Percentiles rank a stretch among this genome's conserved stretches.
phyloP scores from a whole-genome alignment of 179 eudicot genomes.

The Silene noctiflora region DNA sequence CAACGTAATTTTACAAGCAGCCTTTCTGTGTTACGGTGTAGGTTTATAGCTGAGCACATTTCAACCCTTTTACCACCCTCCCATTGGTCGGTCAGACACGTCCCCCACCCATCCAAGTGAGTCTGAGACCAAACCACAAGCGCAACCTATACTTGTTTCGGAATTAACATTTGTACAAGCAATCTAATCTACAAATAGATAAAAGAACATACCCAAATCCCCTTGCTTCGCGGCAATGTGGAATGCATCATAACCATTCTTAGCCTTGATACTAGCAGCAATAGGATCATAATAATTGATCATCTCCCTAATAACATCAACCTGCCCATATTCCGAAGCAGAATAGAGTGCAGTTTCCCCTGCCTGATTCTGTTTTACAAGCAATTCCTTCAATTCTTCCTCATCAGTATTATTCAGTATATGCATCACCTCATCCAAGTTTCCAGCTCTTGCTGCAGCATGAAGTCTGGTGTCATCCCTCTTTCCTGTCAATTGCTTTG shows the following conservation, averaged over 20 bases:
- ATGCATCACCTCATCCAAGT: conserved; percentile 39
- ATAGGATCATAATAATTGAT: conserved; percentile 60
- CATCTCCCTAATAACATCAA: conserved; percentile 65
- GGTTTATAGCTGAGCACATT: no score
- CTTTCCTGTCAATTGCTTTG: conserved; percentile 73
- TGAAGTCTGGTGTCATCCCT: conserved; percentile 80
- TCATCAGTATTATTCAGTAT: conserved; percentile 37
- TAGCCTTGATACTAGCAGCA: conserved; percentile 72
- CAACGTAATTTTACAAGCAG: no score
- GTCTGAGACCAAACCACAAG: no score
- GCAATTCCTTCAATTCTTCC: conserved; percentile 48
- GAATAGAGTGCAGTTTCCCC: conserved; percentile 80
- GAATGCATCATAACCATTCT: conserved; percentile 79
- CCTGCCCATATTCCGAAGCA: conserved; percentile 73
- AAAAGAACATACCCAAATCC: conserved; percentile 51
- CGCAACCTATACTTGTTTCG: no score
- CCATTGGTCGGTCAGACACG: no score
- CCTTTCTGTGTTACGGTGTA: no score
- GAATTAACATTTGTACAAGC: no score
- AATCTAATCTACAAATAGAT: neutral
- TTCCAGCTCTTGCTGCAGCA: conserved; percentile 74
- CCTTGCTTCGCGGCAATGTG: conserved; percentile 94
- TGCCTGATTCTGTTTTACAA: conserved; percentile 63
- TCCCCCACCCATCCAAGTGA: no score
- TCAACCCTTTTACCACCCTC: no score